Conservation (phyloP, 768 basidiomycete genomes). For the Mycena pura region DNA sequence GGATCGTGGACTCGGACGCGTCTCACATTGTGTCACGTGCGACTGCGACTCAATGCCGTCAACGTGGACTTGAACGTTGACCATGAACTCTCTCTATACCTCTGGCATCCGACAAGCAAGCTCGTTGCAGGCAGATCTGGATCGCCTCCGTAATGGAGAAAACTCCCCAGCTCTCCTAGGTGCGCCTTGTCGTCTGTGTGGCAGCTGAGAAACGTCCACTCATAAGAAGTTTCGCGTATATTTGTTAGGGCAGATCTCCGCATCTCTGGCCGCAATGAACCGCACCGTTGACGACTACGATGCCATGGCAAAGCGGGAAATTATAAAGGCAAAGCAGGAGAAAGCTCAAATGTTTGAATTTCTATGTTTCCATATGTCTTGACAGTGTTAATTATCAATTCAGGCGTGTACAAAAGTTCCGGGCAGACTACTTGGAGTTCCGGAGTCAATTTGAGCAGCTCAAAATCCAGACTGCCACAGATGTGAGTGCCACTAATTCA, state of each 20-base stretch:
- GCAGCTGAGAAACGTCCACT: slow-evolving; percentile 9
- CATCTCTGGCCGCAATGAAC: slow-evolving; percentile 94
- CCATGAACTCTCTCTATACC: slow-evolving; percentile 95
- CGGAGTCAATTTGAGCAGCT: slow-evolving; percentile 81
- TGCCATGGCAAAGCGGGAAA: slow-evolving; percentile 94
- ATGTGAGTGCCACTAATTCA: slow-evolving; percentile 42
- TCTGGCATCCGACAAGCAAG: slow-evolving; percentile 91
- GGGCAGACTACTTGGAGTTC: slow-evolving; percentile 84
- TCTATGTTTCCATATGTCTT: background rate
- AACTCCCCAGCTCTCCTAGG: slow-evolving; percentile 83
- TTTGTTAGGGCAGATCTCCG: slow-evolving; percentile 91
- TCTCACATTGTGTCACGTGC: too few species aligned
- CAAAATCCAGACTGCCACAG: slow-evolving; percentile 63
- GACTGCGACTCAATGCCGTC: background rate
- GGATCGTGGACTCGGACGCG: too few species aligned
- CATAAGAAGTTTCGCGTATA: slow-evolving; percentile 28
- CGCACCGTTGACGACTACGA: slow-evolving; percentile 97
- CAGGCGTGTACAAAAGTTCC: slow-evolving; percentile 94
- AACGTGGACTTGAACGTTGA: background rate
- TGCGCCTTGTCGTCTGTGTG: slow-evolving; percentile 47
- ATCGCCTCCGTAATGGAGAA: slow-evolving; percentile 82
- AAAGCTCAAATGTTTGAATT: slow-evolving; percentile 85
- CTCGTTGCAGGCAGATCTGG: slow-evolving; percentile 86
- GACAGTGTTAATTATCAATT: background rate
- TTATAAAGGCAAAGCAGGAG: slow-evolving; percentile 95